Evolutionary conservation across 441 rosid genomes (phyloP), one percentile per base, ranked within the genome.

Genomic region (Adansonia rubrostipa): DNA sequence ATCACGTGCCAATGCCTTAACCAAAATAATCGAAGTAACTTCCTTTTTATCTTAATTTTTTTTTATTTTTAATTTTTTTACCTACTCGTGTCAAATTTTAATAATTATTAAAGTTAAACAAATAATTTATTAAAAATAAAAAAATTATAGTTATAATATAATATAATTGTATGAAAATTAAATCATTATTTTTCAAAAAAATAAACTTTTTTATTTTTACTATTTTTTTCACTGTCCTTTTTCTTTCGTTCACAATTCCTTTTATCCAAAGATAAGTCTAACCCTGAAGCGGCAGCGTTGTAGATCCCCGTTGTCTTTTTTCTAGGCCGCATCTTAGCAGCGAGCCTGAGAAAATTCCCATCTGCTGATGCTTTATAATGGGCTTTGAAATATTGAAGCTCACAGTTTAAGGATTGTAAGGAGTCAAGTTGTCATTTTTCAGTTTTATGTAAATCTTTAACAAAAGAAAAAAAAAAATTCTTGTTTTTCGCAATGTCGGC

Each of bases 401-500:
- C 48, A 54, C 9, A 9, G 36, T 71, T 36, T 33, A 51, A 36
- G 50, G n/a, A 1, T 51, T 51, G 20, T 53, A 51, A 24, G 74
- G 56, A 47, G 22, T 5, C 56, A 20, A 70, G 33, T 9, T n/a
- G 2, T 4, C 15, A 5, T 67, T 20, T 24, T 71, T 51, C 61
- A 28, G 61, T 71, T 71, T 28, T 28, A 14, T 51, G 8, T 71
- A n/a, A 15, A 44, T 44, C 54, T 9, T 10, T 10, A 9, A 9
- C 4, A 33, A 14, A 33, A 36, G 4, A 3, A 5, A 1, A 19
- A 3, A 22, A 48, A 15, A 24, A 48, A 50, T 0, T 6, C 28
- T 51, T 22, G 74, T 50, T 50, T 45, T 5, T 71, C 14, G 77
- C 81, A 75, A 91, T 92, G 93, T 70, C 33, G 33, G 33, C 81